phyloP scores from a whole-genome alignment of 2,329 filamentous ascomycete genomes.

The Stromatinia cepivora region DNA sequence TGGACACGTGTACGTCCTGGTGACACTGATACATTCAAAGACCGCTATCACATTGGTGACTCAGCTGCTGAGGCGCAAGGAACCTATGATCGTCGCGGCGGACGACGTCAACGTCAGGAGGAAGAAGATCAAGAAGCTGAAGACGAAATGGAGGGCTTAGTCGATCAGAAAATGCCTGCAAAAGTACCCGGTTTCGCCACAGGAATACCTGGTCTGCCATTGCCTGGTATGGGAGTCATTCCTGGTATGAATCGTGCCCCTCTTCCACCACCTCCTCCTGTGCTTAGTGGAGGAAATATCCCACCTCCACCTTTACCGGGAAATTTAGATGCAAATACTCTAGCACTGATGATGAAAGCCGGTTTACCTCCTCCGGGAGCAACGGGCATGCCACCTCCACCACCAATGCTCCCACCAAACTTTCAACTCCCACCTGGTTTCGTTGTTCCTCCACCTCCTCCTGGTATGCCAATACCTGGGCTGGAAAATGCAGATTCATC shows the following conservation, averaged over 20 bases:
- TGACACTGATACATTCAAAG: constrained; percentile 80
- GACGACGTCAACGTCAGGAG: constrained; percentile 77
- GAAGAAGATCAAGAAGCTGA: constrained; percentile 93
- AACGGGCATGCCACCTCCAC: constrained; percentile 42
- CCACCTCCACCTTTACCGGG: constrained; percentile 21
- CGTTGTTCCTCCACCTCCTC: constrained; percentile 44
- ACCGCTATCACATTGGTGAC: constrained; percentile 94
- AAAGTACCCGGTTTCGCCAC: constrained; percentile 59
- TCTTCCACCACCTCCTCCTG: constrained; percentile 44
- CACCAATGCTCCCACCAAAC: constrained; percentile 49
- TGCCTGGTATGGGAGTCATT: constrained; percentile 42
- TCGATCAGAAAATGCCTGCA: constrained; percentile 82
- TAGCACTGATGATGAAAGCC: constrained; percentile 51
- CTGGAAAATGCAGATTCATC: constrained; percentile 29
- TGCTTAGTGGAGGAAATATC: constrained; percentile 27
- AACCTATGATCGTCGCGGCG: constrained; percentile 84
- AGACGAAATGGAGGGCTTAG: constrained; percentile 88
- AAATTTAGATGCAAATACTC: constrained; percentile 20
- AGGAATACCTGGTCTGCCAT: constrained; percentile 48
- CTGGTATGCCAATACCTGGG: constrained; percentile 40
- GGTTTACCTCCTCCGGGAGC: constrained; percentile 59
- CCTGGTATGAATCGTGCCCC: constrained; percentile 48
- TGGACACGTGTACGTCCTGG: constrained; percentile 91
- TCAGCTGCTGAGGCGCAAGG: constrained; percentile 89
- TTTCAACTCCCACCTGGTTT: constrained; percentile 38